Base-by-base conservation (phyloP, 2,329 filamentous ascomycete species). In the Dryadomyces quercivorus region DNA sequence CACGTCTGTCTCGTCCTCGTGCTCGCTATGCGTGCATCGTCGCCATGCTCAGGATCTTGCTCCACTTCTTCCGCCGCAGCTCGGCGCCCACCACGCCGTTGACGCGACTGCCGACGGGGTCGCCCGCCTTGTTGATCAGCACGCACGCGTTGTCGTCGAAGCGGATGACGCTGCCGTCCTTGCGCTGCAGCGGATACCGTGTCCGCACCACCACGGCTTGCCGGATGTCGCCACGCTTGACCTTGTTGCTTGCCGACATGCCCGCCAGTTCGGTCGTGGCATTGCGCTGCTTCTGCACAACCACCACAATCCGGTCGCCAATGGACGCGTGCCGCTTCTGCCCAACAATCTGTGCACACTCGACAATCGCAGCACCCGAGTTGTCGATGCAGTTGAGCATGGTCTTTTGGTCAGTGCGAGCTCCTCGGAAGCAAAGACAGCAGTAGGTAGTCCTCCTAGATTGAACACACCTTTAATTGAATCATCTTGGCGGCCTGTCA, bases 361-460 rank as follows among this genome's bases (percentile, higher is more conserved):
- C 93, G 73, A 97, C 93, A 62, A 98, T 78, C 64, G 93, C 91
- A 63, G 93, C 93, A 68, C 93, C 93, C 61, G 93, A 97, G 77
- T 96, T 98, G 85, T 98, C 93, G 82, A 98, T 97, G 84, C 93
- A 97, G 74, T 93, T 96, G 65, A 98, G 81, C 82, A 98, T 89
- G 68, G 91, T 87, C 93, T 96, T 31, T 8, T 31, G 26, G 26
- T 31, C 26, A 31, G 26, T 8, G 8, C 26, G 26, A 31, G 26
- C 4, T 31, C 26, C 4, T 31, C 26, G 26, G 8, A 31, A 31
- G 26, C 26, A 31, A 31, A 31, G 8, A 31, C 26, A 31, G n/a
- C n/a, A n/a, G n/a, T n/a, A n/a, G n/a, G n/a, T n/a, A n/a, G 62
- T 6, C 0, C 8, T 15, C 42, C 26, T 51, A n/a, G 40, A n/a